Base-by-base conservation (phyloP, 2,329 filamentous ascomycete genomes). In the Epichloe gansuensis region DNA sequence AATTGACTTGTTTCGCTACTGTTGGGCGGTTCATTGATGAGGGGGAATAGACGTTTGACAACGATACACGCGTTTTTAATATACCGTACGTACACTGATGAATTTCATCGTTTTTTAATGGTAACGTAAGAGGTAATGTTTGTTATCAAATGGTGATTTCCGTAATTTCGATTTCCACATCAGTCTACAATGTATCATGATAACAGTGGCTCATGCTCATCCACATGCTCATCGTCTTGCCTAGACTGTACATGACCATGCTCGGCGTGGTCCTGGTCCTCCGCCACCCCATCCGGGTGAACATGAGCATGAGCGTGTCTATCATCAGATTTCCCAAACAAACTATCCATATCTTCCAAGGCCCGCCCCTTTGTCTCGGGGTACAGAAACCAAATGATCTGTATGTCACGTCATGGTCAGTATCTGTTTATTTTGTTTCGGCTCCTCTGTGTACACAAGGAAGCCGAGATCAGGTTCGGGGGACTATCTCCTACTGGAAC, bases 341-440 rank as follows among this genome's bases (percentile, higher is more conserved):
- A 54, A 1, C 51, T 59, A 45, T 75, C 72, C 69, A 76, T 74
- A 15, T 74, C 68, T 51, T 75, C 73, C 5, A 73, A 57, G 0
- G 66, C 59, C 1, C 65, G 61, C 0, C 68, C 67, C 43, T 71
- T 74, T 0, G 72, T 75, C 56, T 76, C 73, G 0, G 72, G 73
- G 50, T 73, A 74, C 15, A 71, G 61, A 4, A 69, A 45, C 56
- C 64, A 71, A 35, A 75, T 66, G 11, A 72, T 62, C 69, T 72
- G 41, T 12, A 11, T 31, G 11, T 8, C 9, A 31, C 31, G 2
- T 11, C 31, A 31, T 31, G 28, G 28, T 31, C 28, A 31, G 28
- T 4, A 9, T 8, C 9, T 44, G 2, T 44, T 3, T 44, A 7
- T 5, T 28, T 13, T 44, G 7, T 15, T n/a, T 25, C 17, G 23